Conservation (phyloP, 495 filamentous ascomycete genomes). For the Aspergillus haitiensis region DNA sequence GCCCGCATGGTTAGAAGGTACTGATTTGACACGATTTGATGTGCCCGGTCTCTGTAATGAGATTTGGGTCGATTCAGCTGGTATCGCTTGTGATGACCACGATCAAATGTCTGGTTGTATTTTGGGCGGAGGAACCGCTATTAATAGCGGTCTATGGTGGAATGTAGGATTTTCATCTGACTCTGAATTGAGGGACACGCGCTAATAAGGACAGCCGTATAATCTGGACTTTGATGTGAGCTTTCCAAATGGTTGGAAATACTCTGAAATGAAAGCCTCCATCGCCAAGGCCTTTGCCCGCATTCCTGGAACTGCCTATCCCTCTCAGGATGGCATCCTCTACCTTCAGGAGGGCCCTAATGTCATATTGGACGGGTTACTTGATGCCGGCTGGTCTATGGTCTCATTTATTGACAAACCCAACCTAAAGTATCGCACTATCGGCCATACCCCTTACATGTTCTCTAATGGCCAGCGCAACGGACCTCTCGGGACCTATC, state of each 20-base stretch:
- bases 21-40: conserved; percentile 67
- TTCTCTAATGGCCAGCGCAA: conserved; percentile 64
- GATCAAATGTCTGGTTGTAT: conserved; percentile 27
- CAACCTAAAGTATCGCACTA: conserved; percentile 66
- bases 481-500: conserved; percentile 73
- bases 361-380: conserved; percentile 56
- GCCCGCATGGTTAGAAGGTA: conserved; percentile 28
- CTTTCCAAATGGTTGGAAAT: conserved; percentile 74
- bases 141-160: conserved; percentile 59
- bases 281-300: conserved; percentile 61
- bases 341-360: conserved; percentile 69
- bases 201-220: conserved; percentile 34
- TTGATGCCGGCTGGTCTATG: conserved; percentile 58
- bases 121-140: conserved; percentile 50
- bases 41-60: conserved; percentile 64
- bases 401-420: conserved; percentile 62
- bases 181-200: background rate
- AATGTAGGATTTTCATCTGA: background rate
- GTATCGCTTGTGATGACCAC: conserved; percentile 52
- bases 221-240: conserved; percentile 69
- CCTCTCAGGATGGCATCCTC: conserved; percentile 65
- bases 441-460: conserved; percentile 68
- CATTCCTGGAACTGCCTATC: conserved; percentile 68
- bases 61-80: conserved; percentile 64
- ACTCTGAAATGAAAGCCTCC: conserved; percentile 58